Percentiles rank a stretch among this genome's conserved stretches.
Conservation (phyloP, 768 basidiomycete genomes). For the Calocybe gangraenosa region DNA sequence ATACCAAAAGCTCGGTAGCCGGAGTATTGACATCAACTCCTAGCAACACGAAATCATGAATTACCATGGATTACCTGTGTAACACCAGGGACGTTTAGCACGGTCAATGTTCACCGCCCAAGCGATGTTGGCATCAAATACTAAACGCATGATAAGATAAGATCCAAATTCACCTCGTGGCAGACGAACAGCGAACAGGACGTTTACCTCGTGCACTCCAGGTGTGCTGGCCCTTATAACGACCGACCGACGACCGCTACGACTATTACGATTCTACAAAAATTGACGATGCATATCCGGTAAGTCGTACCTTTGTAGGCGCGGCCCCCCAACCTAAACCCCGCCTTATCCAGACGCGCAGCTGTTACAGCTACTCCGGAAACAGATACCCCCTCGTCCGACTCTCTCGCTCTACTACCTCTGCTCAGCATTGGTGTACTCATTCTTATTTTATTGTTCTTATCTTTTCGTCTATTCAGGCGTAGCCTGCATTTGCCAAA, state of each 20-base stretch:
- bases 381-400: slow-evolving; percentile 10
- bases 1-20: no score
- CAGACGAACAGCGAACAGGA: slow-evolving; percentile 2
- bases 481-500: slow-evolving; percentile 14
- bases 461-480: slow-evolving; percentile 12
- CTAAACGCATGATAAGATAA: slow-evolving; percentile 10
- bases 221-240: slow-evolving; percentile 13
- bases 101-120: no score
- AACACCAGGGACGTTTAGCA: no score
- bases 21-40: no score
- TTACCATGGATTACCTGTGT: no score
- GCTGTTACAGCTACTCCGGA: slow-evolving; percentile 9
- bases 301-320: neutral
- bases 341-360: slow-evolving; percentile 10
- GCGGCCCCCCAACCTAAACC: neutral
- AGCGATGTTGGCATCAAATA: no score
- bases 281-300: slow-evolving; percentile 11
- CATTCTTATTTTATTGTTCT: slow-evolving; percentile 13
- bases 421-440: slow-evolving; percentile 16
- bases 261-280: slow-evolving; percentile 13
- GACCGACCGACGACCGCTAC: slow-evolving; percentile 6
- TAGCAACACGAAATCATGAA: no score
- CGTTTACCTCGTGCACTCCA: slow-evolving; percentile 15
- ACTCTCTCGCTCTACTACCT: slow-evolving; percentile 11
- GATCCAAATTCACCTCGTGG: slow-evolving; percentile 12